Evolutionary conservation across 495 filamentous ascomycete genomes (phyloP), one percentile per base, ranked within the genome.

Genomic region (Extremus antarcticus): DNA sequence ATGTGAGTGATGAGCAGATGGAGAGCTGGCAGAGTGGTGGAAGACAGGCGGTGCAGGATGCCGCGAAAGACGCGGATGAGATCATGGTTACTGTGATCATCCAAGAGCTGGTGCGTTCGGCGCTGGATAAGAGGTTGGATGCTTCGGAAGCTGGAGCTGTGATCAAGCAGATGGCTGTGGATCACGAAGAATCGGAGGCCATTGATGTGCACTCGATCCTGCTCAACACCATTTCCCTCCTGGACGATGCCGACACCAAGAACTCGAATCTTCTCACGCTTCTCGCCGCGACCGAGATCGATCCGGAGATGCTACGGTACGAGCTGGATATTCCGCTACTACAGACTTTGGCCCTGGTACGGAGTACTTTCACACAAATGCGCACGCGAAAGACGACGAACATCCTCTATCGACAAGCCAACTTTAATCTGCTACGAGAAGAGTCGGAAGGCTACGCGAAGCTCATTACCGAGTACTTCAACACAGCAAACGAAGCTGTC

Each of bases 371-470:
- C 64, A 73, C 77, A n/a, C 80, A 83, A 47, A 81, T 90, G 63
- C 85, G 82, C 2, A 86, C 94, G 57, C 83, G 90, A 50, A 88
- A 94, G 59, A 83, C 88, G 51, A 99, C 94, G 8, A 89, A 92
- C 62, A 70, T 91, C 17, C 79, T 97, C 1, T 99, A 99, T 63
- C 85, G 89, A 45, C 94, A 97, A 66, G 87, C 89, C 0, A 96
- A 94, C 65, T 95, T 95, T 73, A 99, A 99, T 63, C 74, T 99
- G 1, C 73, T 99, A 17, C 80, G 94, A 25, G 94, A 99, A 73
- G 94, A 99, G 69, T 86, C 88, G 0, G 94, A 99, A 69, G 94
- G 94, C 25, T 99, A 90, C 63, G 84, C 78, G 16, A 95, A 95
- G 68, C 76, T 95, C 19, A 73, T 90, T 10, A 92, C 88, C 0